Evolutionary conservation across 1,284 basidiomycete species (phyloP).

Genomic region (Cutaneotrichosporon cyanovorans): DNA sequence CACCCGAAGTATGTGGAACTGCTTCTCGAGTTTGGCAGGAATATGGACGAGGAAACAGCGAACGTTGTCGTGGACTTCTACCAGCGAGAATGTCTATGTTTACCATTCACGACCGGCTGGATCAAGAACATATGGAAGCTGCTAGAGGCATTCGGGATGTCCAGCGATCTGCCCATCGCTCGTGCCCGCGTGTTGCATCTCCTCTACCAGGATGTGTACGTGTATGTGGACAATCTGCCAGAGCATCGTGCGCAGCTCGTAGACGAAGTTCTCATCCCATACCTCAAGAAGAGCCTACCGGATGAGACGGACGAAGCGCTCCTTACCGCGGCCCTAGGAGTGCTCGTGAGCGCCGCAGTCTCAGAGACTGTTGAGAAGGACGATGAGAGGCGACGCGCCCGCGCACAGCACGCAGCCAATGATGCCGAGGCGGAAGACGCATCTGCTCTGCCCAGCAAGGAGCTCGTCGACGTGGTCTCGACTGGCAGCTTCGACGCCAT

Average conservation of each 20-base stretch:
- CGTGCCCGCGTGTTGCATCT: constrained; percentile 36
- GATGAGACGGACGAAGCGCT: constrained; percentile 41
- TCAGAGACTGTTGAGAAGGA: constrained; percentile 44
- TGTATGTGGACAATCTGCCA: constrained; percentile 43
- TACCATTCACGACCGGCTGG: constrained; percentile 49
- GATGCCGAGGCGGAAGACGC: constrained; percentile 35
- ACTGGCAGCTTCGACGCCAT: constrained; percentile 41
- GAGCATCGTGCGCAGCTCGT: constrained; percentile 43
- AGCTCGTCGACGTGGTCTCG: constrained; percentile 24
- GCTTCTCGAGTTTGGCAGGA: constrained; percentile 40
- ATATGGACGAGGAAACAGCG: constrained; percentile 45
- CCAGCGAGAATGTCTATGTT: constrained; percentile 45
- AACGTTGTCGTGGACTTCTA: constrained; percentile 47
- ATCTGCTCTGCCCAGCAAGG: constrained; percentile 20
- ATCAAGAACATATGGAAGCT: constrained; percentile 47
- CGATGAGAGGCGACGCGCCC: constrained; percentile 29
- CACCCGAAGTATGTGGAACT: constrained; percentile 43
- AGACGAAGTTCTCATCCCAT: constrained; percentile 44
- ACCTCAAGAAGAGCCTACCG: constrained; percentile 43
- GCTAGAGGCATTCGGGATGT: constrained; percentile 43
- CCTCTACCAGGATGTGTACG: constrained; percentile 45
- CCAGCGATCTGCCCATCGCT: constrained; percentile 26
- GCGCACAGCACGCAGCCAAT: constrained; percentile 15
- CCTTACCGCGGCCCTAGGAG: constrained; percentile 32
- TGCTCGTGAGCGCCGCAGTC: constrained; percentile 43